Base-by-base conservation (phyloP, 1,139 yeast genomes). In the Magnusiomyces fungicola region DNA sequence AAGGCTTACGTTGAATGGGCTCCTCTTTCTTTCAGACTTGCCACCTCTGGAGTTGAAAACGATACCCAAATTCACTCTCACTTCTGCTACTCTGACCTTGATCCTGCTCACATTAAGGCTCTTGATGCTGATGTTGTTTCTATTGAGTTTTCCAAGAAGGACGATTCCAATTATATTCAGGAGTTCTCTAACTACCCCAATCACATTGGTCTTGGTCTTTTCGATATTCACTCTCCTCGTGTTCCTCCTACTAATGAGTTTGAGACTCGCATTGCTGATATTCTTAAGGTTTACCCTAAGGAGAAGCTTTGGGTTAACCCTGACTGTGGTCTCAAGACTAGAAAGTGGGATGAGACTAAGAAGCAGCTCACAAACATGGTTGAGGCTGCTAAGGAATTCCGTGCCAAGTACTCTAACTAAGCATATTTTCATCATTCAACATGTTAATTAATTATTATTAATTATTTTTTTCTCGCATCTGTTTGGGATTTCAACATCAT, bases 221-320 rank as follows among this genome's bases (percentile, higher is more conserved):
- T 90, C 70, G 98, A 92, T 74, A 92, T 92, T 67, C 98, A 92
- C 83, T 92, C 98, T 57, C 98, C 98, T 76, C 90, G 98, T 81
- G 88, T 92, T 67, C 98, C 98, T 68, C 90, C 97, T 53, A 85
- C 83, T 75, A 89, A 85, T 69, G 98, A 92, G 78, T 90, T 92
- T 74, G 83, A 88, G 71, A 75, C 83, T 70, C 89, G 96, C 78
- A 87, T 92, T 68, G 82, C 81, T 68, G 95, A 88, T 71, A 90
- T 92, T 78, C 79, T 92, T 74, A 88, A 89, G 78, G 94, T 86
- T 58, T 92, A 90, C 80, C 96, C 97, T 70, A 94, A 94, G 69
- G 86, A 86, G 71, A 90, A 90, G 76, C 86, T 92, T 82, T 92
- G 97, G 97, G 94, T 92, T 69, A 92, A 92, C 94, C 98, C 98